Evolutionary conservation across 176 grass and related monocot species (phyloP), one percentile per base, ranked within the genome.

Genomic region (Areca catechu): DNA sequence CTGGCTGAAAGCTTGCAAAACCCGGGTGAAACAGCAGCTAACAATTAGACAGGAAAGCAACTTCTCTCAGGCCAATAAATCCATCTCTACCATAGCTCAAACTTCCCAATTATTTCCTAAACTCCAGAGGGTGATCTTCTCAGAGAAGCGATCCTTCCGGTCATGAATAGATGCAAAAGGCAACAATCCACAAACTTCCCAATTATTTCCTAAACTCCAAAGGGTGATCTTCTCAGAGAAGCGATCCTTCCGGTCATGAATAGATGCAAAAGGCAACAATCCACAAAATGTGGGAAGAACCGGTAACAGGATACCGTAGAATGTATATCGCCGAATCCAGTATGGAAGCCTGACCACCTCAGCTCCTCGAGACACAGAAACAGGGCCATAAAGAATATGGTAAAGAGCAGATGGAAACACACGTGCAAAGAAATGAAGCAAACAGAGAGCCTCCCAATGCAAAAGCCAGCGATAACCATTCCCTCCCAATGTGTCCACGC

Each of bases 201-300:
- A n/a, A n/a, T n/a, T n/a, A n/a, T n/a, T n/a, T n/a, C n/a, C 23
- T 66, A 3, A 14, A 28, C 1, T 48, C 63, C 24, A 67, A 7
- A 19, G 20, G 16, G 24, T n/a, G 6, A 66, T 52, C 43, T 70
- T 73, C 74, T 75, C 56, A 4, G 48, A 34, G 20, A 92, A 80
- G 70, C 89, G 88, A 20, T 48, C 57, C 56, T 48, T 63, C 93
- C 93, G 89, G 1, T 76, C 73, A 56, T 19, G 66, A 53, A 89
- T 6, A 25, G 83, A 82, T 62, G 88, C 93, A 76, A 98, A 98
- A 9, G 93, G 88, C 19, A 98, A 62, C n/a, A 98, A 77, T 24
- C 93, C 93, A 52, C 67, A 77, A 2, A 71, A 83, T 30, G 64
- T 51, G 4, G 93, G 93, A 48, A 92, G 58, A 61, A 98, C 49